A percentile compares a stretch with the other conserved stretches of the same genome.
Conservation (phyloP, 2,329 filamentous ascomycete genomes). For the Hypomyces perniciosus region DNA sequence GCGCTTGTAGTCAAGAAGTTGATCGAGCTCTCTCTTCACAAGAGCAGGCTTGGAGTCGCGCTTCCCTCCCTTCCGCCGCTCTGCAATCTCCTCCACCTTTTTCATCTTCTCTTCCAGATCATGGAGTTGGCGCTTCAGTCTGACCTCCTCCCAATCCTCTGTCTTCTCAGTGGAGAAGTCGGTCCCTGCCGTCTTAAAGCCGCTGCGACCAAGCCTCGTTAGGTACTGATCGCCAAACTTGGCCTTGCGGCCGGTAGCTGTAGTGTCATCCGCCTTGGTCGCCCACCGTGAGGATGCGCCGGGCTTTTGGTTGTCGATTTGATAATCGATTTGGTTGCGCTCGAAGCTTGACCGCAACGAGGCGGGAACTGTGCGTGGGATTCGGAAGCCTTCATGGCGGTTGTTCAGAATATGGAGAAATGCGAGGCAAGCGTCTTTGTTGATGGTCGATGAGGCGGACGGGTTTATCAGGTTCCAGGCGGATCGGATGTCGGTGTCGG, state of each 20-base stretch:
- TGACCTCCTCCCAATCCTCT: conserved; percentile 96
- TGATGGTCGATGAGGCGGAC: conserved; percentile 72
- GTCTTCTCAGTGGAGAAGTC: conserved; percentile 82
- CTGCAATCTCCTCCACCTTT: conserved; percentile 68
- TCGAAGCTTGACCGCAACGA: conserved; percentile 90
- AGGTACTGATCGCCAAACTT: conserved; percentile 98
- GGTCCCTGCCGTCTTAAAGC: conserved; percentile 76
- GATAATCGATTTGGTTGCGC: conserved; percentile 94
- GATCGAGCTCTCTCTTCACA: conserved; percentile 89
- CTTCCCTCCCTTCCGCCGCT: conserved; percentile 56
- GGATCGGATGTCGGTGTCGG: conserved; percentile 74
- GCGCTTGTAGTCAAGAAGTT: conserved; percentile 91
- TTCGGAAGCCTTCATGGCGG: conserved; percentile 89
- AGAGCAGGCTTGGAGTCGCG: conserved; percentile 79
- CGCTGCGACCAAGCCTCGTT: conserved; percentile 77
- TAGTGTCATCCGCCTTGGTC: conserved; percentile 69
- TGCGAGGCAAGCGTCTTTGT: conserved; percentile 88
- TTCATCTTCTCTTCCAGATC: conserved; percentile 86
- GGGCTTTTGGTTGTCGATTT: conserved; percentile 68
- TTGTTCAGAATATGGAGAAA: conserved; percentile 97
- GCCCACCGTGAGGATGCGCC: conserved; percentile 71
- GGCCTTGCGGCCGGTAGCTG: conserved; percentile 80
- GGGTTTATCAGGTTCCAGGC: conserved; percentile 98
- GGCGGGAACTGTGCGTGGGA: conserved; percentile 84
- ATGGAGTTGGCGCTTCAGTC: conserved; percentile 83